A percentile compares a stretch with the other conserved stretches of the same genome.
Conservation (phyloP, 305 asterid species). For the Solanum hybrid region DNA sequence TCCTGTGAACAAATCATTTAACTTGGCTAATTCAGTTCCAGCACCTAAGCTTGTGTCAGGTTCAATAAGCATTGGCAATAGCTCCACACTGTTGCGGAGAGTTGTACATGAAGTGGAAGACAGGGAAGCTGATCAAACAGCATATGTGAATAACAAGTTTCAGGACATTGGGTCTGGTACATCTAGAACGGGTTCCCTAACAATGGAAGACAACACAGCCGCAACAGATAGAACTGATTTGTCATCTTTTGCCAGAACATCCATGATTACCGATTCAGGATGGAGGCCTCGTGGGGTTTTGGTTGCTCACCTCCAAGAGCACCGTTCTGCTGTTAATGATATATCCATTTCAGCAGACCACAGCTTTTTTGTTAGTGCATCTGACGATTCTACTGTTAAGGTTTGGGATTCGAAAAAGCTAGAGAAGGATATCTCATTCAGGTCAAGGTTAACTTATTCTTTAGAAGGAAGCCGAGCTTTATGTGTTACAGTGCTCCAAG, state of each 20-base stretch:
- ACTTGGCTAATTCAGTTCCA: constrained; percentile 69
- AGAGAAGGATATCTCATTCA: constrained; percentile 96
- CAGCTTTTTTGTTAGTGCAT: constrained; percentile 91
- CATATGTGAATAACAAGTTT: constrained; percentile 46
- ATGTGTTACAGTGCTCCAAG: constrained; percentile 80
- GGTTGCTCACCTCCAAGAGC: constrained; percentile 98
- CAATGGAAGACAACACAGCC: constrained; percentile 41
- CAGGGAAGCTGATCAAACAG: constrained; percentile 64
- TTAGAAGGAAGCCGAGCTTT: constrained; percentile 83
- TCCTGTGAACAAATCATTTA: constrained; percentile 73
- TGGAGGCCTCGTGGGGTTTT: constrained; percentile 99
- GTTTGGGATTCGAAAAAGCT: constrained; percentile 98
- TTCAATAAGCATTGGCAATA: constrained; percentile 64
- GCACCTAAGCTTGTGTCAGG: constrained; percentile 79
- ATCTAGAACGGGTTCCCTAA: constrained; percentile 47
- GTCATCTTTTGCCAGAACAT: constrained; percentile 55
- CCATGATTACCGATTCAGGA: constrained; percentile 88
- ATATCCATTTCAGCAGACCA: constrained; percentile 88
- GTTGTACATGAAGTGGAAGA: constrained; percentile 97
- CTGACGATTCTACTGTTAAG: constrained; percentile 95
- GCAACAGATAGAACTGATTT: constrained; percentile 53
- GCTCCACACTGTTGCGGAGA: constrained; percentile 72
- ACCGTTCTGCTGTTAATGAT: constrained; percentile 87
- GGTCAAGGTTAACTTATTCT: constrained; percentile 90
- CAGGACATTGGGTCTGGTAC: constrained; percentile 58